Evolutionary conservation across 169 alveolate genomes (phyloP).

Genomic region (Plasmodium coatneyi): DNA sequence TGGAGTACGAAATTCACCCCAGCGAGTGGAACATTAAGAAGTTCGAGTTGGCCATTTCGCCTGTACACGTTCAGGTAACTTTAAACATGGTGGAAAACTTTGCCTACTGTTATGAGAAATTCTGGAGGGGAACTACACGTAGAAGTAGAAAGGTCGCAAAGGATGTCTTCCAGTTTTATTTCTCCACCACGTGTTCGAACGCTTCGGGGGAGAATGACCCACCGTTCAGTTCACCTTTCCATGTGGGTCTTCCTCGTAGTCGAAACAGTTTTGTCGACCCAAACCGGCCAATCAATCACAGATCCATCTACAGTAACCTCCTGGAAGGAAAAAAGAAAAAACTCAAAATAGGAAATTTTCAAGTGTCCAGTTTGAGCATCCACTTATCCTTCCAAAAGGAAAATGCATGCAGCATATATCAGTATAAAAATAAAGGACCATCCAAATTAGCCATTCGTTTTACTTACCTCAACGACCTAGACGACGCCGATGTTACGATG

Average conservation of each 20-base stretch:
- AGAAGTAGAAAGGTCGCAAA: not conserved
- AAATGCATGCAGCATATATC: conserved; percentile 15
- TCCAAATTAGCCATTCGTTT: not conserved
- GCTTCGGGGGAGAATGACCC: not conserved
- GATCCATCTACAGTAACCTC: not conserved
- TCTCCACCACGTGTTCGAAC: not conserved
- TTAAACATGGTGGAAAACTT: conserved; percentile 14
- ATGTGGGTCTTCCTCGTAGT: not conserved
- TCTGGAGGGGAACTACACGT: not conserved
- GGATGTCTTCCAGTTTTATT: conserved; percentile 2
- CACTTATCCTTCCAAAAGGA: not conserved
- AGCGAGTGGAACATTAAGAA: conserved; percentile 1
- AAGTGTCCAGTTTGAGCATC: not conserved
- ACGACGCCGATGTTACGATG: conserved; percentile 21
- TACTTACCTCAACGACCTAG: not conserved
- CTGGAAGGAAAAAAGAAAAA: not conserved
- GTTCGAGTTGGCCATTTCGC: conserved; percentile 9
- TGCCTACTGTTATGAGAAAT: conserved; percentile 10
- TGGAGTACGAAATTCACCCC: not conserved
- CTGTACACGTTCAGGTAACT: conserved; percentile 24
- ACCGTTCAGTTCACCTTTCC: not conserved
- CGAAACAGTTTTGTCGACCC: not conserved
- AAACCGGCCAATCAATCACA: not conserved
- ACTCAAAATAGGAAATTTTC: conserved; percentile 6
- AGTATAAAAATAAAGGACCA: not conserved